phyloP scores from a whole-genome alignment of 1,284 basidiomycete species.

The Trametes polyzona region DNA sequence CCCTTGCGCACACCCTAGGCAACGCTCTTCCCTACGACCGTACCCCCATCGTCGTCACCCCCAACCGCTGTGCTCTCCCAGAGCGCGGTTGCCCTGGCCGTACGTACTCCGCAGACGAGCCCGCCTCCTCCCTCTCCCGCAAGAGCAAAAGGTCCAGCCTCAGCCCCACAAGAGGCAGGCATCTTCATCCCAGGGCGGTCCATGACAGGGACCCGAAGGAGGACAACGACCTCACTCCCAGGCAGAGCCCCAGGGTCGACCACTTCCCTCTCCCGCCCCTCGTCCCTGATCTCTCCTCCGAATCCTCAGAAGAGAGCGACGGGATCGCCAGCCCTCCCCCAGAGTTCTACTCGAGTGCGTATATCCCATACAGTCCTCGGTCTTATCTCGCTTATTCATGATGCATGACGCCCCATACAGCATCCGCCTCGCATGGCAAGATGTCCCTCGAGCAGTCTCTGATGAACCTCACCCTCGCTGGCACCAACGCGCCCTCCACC shows the following conservation, averaged over 20 bases:
- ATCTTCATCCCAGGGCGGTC: conserved; percentile 52
- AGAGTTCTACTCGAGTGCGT: conserved; percentile 20
- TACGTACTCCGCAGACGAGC: conserved; percentile 56
- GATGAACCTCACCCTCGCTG: conserved; percentile 24
- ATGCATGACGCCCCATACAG: neutral
- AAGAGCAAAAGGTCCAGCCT: conserved; percentile 19
- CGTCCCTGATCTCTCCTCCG: conserved; percentile 60
- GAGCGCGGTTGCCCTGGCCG: conserved; percentile 72
- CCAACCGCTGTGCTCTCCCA: conserved; percentile 68
- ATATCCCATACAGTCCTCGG: neutral
- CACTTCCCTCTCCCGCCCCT: conserved; percentile 47
- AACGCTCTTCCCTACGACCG: conserved; percentile 71
- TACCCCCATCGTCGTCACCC: conserved; percentile 68
- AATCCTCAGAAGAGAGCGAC: conserved; percentile 61
- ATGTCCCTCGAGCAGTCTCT: conserved; percentile 26
- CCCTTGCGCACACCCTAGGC: conserved; percentile 56
- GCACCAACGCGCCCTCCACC: conserved; percentile 25
- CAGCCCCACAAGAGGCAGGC: conserved; percentile 35
- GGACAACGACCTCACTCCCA: conserved; percentile 30
- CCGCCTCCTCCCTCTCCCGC: conserved; percentile 11
- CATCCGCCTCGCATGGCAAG: conserved; percentile 14
- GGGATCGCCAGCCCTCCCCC: conserved; percentile 40
- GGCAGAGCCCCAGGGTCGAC: conserved; percentile 23
- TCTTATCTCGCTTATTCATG: conserved; percentile 12
- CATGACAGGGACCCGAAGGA: conserved; percentile 16